A percentile compares a stretch with the other conserved stretches of the same genome.
phyloP scores from a whole-genome alignment of 371 early-diverging fungal genomes.

The Mortierella sp. region DNA sequence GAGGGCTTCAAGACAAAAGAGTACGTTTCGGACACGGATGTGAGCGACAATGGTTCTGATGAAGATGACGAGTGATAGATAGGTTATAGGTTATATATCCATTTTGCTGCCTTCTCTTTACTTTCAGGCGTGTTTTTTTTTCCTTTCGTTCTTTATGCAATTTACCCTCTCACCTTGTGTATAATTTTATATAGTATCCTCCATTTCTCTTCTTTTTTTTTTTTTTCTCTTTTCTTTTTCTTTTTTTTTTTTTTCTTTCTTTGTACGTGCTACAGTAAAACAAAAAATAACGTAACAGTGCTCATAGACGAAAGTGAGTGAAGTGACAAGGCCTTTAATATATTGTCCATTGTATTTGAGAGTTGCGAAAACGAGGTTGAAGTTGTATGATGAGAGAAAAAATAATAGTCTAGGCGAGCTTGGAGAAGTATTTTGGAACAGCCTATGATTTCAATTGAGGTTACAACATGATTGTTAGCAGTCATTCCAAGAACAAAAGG shows the following conservation, averaged over 20 bases:
- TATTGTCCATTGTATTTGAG: neutral
- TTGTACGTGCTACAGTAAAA: too few relatives aligned
- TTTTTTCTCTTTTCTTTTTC: too few relatives aligned
- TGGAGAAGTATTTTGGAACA: conserved; percentile 13
- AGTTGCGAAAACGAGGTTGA: neutral
- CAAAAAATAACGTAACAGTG: neutral
- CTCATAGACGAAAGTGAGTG: neutral
- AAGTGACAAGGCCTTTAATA: neutral
- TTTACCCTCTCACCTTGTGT: neutral
- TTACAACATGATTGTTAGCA: too few relatives aligned
- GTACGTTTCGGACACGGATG: conserved; percentile 9
- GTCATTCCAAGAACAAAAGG: too few relatives aligned
- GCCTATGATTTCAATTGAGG: neutral
- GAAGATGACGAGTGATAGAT: neutral
- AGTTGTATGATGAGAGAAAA: conserved; percentile 2
- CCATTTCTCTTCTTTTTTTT: too few relatives aligned
- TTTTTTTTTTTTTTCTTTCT: too few relatives aligned
- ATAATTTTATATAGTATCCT: neutral
- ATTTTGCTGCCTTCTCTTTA: too few relatives aligned
- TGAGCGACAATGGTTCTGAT: conserved; percentile 1
- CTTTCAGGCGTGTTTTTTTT: too few relatives aligned
- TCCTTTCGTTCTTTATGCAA: neutral
- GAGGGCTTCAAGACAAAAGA: conserved; percentile 3
- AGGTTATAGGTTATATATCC: neutral
- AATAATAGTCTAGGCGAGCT: conserved; percentile 6